These are phyloP conservation scores for Arthrobotrys conoides DNA, from an alignment of 2,329 filamentous ascomycete species.

Conservation along the genomic window DNA sequence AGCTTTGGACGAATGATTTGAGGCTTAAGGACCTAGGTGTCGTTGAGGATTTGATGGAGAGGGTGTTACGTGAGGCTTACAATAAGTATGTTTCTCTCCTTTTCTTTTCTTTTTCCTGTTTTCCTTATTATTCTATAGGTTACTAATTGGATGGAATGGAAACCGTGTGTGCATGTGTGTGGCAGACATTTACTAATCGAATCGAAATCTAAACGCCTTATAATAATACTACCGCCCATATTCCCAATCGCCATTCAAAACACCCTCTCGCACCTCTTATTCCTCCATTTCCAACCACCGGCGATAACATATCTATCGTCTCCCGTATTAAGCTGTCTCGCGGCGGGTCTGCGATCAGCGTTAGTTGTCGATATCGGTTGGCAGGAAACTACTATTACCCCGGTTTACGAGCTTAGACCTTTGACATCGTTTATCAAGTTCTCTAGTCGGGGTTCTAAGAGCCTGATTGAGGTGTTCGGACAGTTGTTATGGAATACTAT, in stretches of 20 bases:
- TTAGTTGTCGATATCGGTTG: slow-evolving; percentile 92
- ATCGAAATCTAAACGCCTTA: slow-evolving; percentile 80
- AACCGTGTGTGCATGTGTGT: not conserved
- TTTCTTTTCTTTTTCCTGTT: slow-evolving; percentile 71
- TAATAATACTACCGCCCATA: slow-evolving; percentile 81
- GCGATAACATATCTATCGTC: slow-evolving; percentile 84
- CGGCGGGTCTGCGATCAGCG: slow-evolving; percentile 86
- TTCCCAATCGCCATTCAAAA: slow-evolving; percentile 84
- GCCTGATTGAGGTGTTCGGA: slow-evolving; percentile 70
- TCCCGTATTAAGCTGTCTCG: slow-evolving; percentile 80
- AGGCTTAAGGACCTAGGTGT: slow-evolving; percentile 81
- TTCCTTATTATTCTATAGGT: slow-evolving; percentile 34
- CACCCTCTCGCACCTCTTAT: slow-evolving; percentile 81
- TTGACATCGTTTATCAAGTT: slow-evolving; percentile 67
- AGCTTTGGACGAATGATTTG: slow-evolving; percentile 86
- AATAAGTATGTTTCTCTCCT: slow-evolving; percentile 73
- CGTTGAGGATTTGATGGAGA: slow-evolving; percentile 87
- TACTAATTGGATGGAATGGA: not conserved
- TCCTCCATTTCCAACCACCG: slow-evolving; percentile 83
- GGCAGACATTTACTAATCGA: slow-evolving; percentile 77
- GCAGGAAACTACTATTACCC: slow-evolving; percentile 88
- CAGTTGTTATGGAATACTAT: slow-evolving; percentile 62
- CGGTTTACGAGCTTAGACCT: slow-evolving; percentile 86
- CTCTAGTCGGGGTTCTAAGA: slow-evolving; percentile 78
- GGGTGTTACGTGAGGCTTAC: slow-evolving; percentile 83